Conservation (phyloP, 371 early-diverging fungal genomes). For the Mycotypha africana region DNA sequence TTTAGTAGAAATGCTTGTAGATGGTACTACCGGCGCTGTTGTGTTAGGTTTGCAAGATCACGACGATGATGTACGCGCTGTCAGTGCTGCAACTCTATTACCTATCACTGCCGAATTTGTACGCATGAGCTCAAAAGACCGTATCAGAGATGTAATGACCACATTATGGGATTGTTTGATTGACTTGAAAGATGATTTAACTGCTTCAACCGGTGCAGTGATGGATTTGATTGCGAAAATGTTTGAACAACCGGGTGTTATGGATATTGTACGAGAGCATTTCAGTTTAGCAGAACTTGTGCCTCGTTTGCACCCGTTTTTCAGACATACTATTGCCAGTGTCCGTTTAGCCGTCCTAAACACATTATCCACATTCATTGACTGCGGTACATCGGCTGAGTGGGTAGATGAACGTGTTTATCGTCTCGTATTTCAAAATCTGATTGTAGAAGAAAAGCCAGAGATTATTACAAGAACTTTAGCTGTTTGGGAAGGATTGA, state of each 20-base stretch:
- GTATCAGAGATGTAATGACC: slow-evolving; percentile 65
- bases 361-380: slow-evolving; percentile 74
- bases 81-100: slow-evolving; percentile 84
- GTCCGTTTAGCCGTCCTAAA: slow-evolving; percentile 86
- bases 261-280: slow-evolving; percentile 48
- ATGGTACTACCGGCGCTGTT: slow-evolving; percentile 55
- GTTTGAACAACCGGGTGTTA: slow-evolving; percentile 58
- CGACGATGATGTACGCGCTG: slow-evolving; percentile 94
- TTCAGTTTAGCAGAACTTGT: slow-evolving; percentile 63
- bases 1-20: slow-evolving; percentile 64
- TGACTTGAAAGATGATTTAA: slow-evolving; percentile 83
- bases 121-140: slow-evolving; percentile 49
- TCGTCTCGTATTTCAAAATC: slow-evolving; percentile 83
- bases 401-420: slow-evolving; percentile 80
- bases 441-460: slow-evolving; percentile 80
- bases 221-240: slow-evolving; percentile 91
- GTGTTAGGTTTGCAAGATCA: slow-evolving; percentile 62
- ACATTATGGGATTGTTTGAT: slow-evolving; percentile 85
- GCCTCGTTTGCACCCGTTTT: slow-evolving; percentile 87
- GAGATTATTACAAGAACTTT: slow-evolving; percentile 65
- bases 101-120: slow-evolving; percentile 86
- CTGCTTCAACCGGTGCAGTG: slow-evolving; percentile 87
- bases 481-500: slow-evolving; percentile 66
- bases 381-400: slow-evolving; percentile 52
- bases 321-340: slow-evolving; percentile 86